Conservation (phyloP, 2,329 filamentous ascomycete genomes). For the Colletotrichum magnum region DNA sequence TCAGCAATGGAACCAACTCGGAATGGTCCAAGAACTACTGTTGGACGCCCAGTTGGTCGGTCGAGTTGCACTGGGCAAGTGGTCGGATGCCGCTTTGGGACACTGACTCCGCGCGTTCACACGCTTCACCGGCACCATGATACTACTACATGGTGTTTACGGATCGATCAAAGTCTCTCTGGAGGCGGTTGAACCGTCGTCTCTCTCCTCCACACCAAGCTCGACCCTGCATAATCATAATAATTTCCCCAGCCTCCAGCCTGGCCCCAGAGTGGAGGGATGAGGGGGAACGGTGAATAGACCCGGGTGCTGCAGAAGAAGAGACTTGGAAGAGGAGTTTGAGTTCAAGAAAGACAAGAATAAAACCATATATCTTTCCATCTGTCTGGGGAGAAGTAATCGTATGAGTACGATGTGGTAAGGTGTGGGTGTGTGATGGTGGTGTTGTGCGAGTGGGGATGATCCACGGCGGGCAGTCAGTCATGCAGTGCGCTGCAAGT, state of each 20-base stretch:
- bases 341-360: too few species aligned
- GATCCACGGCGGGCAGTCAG: conserved; percentile 4
- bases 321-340: not conserved
- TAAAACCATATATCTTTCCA: not conserved
- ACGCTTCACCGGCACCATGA: conserved; percentile 18
- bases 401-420: not conserved
- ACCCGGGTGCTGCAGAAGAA: not conserved
- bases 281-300: not conserved
- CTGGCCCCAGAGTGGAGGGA: not conserved
- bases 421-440: conserved; percentile 2
- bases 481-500: conserved; percentile 19
- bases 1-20: conserved; percentile 13
- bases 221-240: too few species aligned
- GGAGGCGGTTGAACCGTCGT: not conserved
- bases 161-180: not conserved
- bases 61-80: conserved; percentile 34
- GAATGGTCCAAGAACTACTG: conserved; percentile 20
- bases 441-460: conserved; percentile 7
- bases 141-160: not conserved
- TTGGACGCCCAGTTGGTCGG: conserved; percentile 26
- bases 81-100: conserved; percentile 38
- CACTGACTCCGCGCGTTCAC: conserved; percentile 10
- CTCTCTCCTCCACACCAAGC: too few species aligned
- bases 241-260: not conserved
- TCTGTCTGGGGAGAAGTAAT: not conserved